Evolutionary conservation across 345 rosid genomes (phyloP).

Genomic region (Kandelia obovata): DNA sequence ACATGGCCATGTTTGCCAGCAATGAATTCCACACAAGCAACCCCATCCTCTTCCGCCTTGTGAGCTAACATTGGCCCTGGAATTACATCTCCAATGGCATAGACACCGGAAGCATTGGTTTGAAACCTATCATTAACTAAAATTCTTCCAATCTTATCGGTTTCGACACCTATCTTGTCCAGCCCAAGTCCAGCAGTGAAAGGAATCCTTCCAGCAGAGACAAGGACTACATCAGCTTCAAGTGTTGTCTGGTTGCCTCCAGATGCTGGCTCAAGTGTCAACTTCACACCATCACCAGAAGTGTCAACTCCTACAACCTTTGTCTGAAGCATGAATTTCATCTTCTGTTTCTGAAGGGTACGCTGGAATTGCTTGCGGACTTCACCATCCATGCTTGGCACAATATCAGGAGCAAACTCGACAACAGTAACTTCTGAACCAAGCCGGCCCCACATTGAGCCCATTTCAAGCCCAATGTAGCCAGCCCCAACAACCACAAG

Average conservation of each 20-base stretch:
- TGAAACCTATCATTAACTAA: constrained; percentile 73
- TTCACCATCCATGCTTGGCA: constrained; percentile 96
- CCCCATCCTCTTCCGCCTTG: constrained; percentile 98
- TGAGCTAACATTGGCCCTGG: constrained; percentile 99
- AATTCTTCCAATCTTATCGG: constrained; percentile 79
- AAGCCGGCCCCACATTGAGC: constrained; percentile 90
- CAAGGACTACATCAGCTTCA: constrained; percentile 95
- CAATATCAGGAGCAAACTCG: constrained; percentile 91
- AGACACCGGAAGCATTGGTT: constrained; percentile 79
- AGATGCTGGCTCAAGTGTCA: constrained; percentile 81
- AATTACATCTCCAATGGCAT: constrained; percentile 95
- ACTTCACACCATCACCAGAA: constrained; percentile 70
- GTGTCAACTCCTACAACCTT: constrained; percentile 88
- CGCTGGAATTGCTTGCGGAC: constrained; percentile 95
- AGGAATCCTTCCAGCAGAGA: constrained; percentile 89
- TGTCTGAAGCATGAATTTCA: constrained; percentile 98
- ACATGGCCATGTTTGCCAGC: constrained; percentile 98
- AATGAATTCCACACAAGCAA: constrained; percentile 96
- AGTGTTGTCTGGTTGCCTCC: constrained; percentile 83
- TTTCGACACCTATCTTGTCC: constrained; percentile 89
- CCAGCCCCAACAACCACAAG: constrained; percentile 98
- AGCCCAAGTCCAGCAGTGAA: constrained; percentile 89
- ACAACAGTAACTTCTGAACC: constrained; percentile 98
- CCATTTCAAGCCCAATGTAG: constrained; percentile 98
- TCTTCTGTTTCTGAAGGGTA: constrained; percentile 87